A percentile compares a stretch with the other conserved stretches of the same genome.
Evolutionary conservation across 2,329 filamentous ascomycete genomes (phyloP).

Genomic region (Microcyclospora tardicrescens): DNA sequence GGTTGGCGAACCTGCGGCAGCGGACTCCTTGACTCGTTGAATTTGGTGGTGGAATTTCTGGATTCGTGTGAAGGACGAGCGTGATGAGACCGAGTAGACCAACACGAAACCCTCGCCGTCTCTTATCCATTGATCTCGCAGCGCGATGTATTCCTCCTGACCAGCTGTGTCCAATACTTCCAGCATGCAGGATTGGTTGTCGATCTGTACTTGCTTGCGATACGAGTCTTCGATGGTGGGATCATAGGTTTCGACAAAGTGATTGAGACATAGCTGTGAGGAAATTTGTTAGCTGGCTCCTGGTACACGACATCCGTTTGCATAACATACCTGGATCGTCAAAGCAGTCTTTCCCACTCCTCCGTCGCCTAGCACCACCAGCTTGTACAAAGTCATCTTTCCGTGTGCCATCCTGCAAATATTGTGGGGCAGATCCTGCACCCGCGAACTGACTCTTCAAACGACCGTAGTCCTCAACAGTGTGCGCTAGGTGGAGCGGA

Average conservation of each 20-base stretch:
- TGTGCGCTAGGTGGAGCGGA: too few species aligned
- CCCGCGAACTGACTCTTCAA: too few species aligned
- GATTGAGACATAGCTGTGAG: constrained; percentile 75
- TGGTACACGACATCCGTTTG: not conserved
- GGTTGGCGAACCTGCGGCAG: constrained; percentile 55
- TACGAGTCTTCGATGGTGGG: constrained; percentile 58
- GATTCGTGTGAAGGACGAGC: constrained; percentile 89
- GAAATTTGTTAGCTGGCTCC: not conserved
- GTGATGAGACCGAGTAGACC: constrained; percentile 96
- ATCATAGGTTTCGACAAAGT: constrained; percentile 88
- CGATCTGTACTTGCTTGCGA: constrained; percentile 67
- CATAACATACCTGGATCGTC: constrained; percentile 58
- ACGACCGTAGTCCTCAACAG: too few species aligned
- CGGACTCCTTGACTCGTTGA: constrained; percentile 89
- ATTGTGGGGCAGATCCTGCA: too few species aligned
- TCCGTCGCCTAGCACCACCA: constrained; percentile 94
- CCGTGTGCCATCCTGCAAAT: constrained; percentile 20
- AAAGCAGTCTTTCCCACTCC: constrained; percentile 98
- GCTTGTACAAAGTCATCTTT: constrained; percentile 52
- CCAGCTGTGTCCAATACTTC: constrained; percentile 95
- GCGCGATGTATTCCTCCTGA: constrained; percentile 94
- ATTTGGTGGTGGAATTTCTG: constrained; percentile 95
- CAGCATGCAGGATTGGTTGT: constrained; percentile 90
- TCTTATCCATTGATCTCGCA: constrained; percentile 96
- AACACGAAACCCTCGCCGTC: constrained; percentile 95